A percentile compares a stretch with the other conserved stretches of the same genome.
phyloP scores from a whole-genome alignment of 106 monocot genomes.

The Iris macrosiphon region DNA sequence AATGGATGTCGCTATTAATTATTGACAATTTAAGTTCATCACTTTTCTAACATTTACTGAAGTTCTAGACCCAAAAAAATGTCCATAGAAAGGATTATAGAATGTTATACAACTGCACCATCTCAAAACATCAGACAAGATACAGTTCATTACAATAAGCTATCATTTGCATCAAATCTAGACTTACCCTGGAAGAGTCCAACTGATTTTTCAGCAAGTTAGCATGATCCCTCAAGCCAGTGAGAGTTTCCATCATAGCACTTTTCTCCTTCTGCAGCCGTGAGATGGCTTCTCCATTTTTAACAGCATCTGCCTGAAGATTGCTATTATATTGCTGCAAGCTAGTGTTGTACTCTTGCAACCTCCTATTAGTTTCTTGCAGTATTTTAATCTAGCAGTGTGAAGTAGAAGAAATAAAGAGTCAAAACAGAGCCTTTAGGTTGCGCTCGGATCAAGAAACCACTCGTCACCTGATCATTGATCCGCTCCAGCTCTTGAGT shows the following conservation, averaged over 20 bases:
- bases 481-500: constrained; percentile 22
- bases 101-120: too few relatives aligned
- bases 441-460: too few relatives aligned
- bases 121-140: too few relatives aligned
- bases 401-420: constrained; percentile 4
- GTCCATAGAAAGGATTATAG: too few relatives aligned
- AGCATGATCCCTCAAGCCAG: constrained; percentile 28
- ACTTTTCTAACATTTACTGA: too few relatives aligned
- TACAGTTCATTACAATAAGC: background rate
- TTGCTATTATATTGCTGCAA: constrained; percentile 72
- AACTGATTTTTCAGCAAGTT: constrained; percentile 46
- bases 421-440: background rate
- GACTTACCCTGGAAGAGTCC: constrained; percentile 45
- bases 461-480: constrained; percentile 34
- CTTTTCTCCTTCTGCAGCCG: constrained; percentile 57
- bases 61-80: too few relatives aligned
- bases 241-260: constrained; percentile 44
- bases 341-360: constrained; percentile 69
- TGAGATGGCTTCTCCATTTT: constrained; percentile 27
- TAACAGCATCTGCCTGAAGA: constrained; percentile 45
- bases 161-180: too few relatives aligned
- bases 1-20: too few relatives aligned
- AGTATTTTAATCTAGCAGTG: constrained; percentile 37
- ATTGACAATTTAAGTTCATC: too few relatives aligned
- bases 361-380: constrained; percentile 46